Evolutionary conservation across 129 eudicot species (phyloP).

Genomic region (Apium graveolens): DNA sequence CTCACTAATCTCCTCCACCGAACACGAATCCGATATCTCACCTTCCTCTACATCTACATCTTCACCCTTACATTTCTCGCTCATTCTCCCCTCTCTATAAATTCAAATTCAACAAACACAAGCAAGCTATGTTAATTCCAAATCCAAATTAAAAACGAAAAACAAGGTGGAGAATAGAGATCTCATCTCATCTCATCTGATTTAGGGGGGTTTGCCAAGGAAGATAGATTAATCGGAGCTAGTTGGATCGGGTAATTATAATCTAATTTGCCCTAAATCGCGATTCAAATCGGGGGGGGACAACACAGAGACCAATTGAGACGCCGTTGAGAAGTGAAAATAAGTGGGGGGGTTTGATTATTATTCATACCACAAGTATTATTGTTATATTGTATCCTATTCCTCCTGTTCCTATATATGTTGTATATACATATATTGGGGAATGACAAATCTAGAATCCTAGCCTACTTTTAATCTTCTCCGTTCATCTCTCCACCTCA

Average conservation of each 20-base stretch:
- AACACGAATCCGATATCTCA: conserved; percentile 80
- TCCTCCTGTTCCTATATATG: no score
- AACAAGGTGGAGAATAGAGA: neutral
- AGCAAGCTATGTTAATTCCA: neutral
- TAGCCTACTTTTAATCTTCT: neutral
- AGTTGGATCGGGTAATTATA: neutral
- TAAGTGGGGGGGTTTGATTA: neutral
- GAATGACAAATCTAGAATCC: neutral
- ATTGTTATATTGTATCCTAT: neutral
- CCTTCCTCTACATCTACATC: conserved; percentile 81
- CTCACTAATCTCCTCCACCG: conserved; percentile 68
- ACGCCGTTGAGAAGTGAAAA: conserved; percentile 1
- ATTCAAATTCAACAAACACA: conserved; percentile 26
- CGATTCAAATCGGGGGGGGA: neutral
- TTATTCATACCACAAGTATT: neutral
- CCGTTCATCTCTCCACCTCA: neutral
- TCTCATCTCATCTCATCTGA: neutral
- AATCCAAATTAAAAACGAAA: neutral
- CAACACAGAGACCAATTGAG: neutral
- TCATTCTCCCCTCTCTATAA: conserved; percentile 19
- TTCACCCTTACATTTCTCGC: conserved; percentile 26
- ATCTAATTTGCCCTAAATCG: neutral
- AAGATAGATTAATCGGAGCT: neutral
- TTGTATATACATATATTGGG: no score
- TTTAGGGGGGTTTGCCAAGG: conserved; percentile 3